Evolutionary conservation across 2,329 filamentous ascomycete genomes (phyloP), one percentile per base, ranked within the genome.

Genomic region (Nannizziopsis barbatae): DNA sequence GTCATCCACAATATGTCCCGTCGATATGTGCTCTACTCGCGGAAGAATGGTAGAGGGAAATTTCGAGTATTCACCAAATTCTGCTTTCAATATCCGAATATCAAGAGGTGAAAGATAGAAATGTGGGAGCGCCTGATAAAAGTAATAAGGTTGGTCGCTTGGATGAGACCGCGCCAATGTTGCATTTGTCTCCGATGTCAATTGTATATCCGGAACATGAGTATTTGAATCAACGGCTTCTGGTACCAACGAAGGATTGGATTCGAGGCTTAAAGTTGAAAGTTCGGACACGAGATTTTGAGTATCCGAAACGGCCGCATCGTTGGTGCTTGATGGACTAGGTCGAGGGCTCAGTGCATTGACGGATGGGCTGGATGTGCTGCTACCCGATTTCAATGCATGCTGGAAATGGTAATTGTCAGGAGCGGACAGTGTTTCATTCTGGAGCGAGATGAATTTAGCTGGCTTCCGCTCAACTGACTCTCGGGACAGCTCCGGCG

Each of bases 81-180:
- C 86, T 1, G 86, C 80, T 67, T 93, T 94, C 30, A 95, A 72
- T 52, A 95, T 95, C 44, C 89, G 81, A 53, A 95, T 95, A 61
- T 95, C 89, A 31, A 95, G 74, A 0, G 89, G 83, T 0, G 87
- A 93, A 2, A 95, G 76, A 58, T 95, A 95, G 42, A 93, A 84
- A 58, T 95, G 89, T 17, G 86, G 82, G 1, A 89, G 76, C 0
- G 86, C 83, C 56, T 87, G 85, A 65, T 95, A 95, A 63, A 95
- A 95, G 65, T 83, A 87, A 57, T 90, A 94, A 4, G 74, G 66
- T 12, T 70, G 62, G 49, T 80, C 76, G 14, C 70, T 64, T 1
- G 71, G 69, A 44, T 70, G 68, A 42, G 63, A 57, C 37, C 67
- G 68, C 53, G 71, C 67, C 14, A 66, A 62, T 43, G 59, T 62